Evolutionary conservation across 2,329 filamentous ascomycete species (phyloP), one percentile per base, ranked within the genome.

Genomic region (Beauveria varroae): DNA sequence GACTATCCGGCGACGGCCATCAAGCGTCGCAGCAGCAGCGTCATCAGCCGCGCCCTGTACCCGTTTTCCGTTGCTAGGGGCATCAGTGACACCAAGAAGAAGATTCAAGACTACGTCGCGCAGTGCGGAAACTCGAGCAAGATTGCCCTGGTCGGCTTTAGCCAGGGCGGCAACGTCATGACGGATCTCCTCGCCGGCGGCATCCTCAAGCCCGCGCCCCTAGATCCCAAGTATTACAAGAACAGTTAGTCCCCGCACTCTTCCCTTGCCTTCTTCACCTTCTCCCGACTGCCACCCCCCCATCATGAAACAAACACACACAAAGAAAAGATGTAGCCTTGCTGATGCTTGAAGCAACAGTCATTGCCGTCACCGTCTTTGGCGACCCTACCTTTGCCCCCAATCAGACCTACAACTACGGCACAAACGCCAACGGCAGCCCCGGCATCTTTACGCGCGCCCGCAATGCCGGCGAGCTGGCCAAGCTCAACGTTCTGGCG

Each of bases 141-240:
- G 44, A 64, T 64, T 55, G 63, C 50, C 22, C 53, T 63, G 26
- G 46, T 63, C 24, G 62, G 62, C 4, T 63, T 46, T 22, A 63
- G 62, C 50, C 62, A 63, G 51, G 62, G 62, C 14, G 62, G 62
- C 47, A 63, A 63, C 54, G 62, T 63, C 43, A 63, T 63, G 41
- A 62, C 62, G 10, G 55, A 63, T 20, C 37, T 59, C 5, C 51
- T 63, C 34, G 62, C 30, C 49, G 62, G 62, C 5, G 62, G 62
- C 20, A 54, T 64, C 28, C 30, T 46, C 10, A 63, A 64, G 61
- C 63, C 63, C 1, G 61, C 51, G 43, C 63, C 63, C 16, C 59
- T 64, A 28, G 54, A 49, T 10, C 28, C 40, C 14, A 53, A 49
- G 41, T 61, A 54, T 22, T 52, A 28, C 54, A 28, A 56, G 44